Base-by-base conservation (phyloP, 73 alveolate species). In the Paramecium octaurelia region DNA sequence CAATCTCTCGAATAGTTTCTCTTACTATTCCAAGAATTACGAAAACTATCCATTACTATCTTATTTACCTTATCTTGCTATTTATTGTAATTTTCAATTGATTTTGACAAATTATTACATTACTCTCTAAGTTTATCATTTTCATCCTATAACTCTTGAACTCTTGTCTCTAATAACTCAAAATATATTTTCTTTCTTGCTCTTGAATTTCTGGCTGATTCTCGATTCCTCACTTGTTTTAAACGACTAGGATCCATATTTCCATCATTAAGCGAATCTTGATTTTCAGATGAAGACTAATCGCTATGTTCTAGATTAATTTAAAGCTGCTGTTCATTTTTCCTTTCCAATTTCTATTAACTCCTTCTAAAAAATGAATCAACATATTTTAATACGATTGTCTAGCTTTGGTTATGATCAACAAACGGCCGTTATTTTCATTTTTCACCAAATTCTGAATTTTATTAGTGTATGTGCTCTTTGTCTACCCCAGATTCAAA, bases 171-270 rank as follows among this genome's bases (percentile, higher is more conserved):
- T 24, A 89, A 88, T 48, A 89, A 89, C 34, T 89, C 94, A 71
- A 44, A 70, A 46, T 89, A 89, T 34, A 89, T 89, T 71, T 89
- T 89, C 59, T 89, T 89, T 71, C 94, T 89, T 71, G 86, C 88
- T 89, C 94, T 89, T 34, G 92, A 70, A 60, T 89, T 89, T 43
- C 94, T 69, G 8, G 94, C 94, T 34, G 85, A 44, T 71, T 89
- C 94, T 36, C 94, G 46, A n/a, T 89, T 89, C 50, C 43, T 89
- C 24, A 54, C 94, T 18, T 58, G 35, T 24, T 89, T 89, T 42
- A 58, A 48, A 54, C 77, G 48, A 21, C 40, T 85, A 40, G 71
- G 91, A 80, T 80, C 91, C 31, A 73, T 10, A 24, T 64, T 64
- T 31, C 84, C 84, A 34, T 64, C 84, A 34, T 64, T 64, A 64